phyloP scores from a whole-genome alignment of 1,139 yeast species.

The Magnusiomyces paraingens region DNA sequence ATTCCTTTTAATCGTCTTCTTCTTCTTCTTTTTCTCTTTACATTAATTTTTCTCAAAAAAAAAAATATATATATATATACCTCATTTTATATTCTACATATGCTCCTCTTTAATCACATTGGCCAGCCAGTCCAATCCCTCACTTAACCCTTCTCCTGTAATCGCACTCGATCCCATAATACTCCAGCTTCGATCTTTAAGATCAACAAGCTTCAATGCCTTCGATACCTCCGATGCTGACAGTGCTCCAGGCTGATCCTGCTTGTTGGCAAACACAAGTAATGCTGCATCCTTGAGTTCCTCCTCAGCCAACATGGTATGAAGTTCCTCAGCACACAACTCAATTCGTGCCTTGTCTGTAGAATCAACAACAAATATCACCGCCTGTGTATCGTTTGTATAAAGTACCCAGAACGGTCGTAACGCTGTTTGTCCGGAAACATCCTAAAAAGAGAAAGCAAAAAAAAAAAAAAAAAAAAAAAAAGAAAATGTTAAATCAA shows the following conservation, averaged over 20 bases:
- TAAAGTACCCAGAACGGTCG: slow-evolving; percentile 98
- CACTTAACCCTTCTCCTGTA: slow-evolving; percentile 91
- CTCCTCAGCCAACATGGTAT: slow-evolving; percentile 87
- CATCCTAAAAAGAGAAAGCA: slow-evolving; percentile 54
- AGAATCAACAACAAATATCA: slow-evolving; percentile 91
- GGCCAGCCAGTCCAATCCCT: slow-evolving; percentile 95
- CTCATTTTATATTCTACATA: slow-evolving; percentile 17
- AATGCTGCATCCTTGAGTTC: slow-evolving; percentile 86
- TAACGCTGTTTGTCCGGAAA: slow-evolving; percentile 95
- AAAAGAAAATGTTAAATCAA: background rate
- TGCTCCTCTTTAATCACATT: slow-evolving; percentile 85
- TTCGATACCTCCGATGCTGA: slow-evolving; percentile 92
- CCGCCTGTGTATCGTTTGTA: slow-evolving; percentile 94
- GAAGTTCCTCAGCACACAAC: slow-evolving; percentile 81
- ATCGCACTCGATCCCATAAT: slow-evolving; percentile 95
- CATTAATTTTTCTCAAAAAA: too few relatives aligned
- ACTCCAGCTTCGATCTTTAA: slow-evolving; percentile 97
- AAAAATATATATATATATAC: background rate
- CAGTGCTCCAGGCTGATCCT: slow-evolving; percentile 93
- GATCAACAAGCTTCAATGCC: slow-evolving; percentile 74
- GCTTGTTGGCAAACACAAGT: slow-evolving; percentile 79
- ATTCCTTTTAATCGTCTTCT: too few relatives aligned
- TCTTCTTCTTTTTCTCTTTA: too few relatives aligned
- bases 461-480: background rate
- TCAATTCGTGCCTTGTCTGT: slow-evolving; percentile 92